Base-by-base conservation (phyloP, 2,329 filamentous ascomycete species). In the Hymenoscyphus salicellus region DNA sequence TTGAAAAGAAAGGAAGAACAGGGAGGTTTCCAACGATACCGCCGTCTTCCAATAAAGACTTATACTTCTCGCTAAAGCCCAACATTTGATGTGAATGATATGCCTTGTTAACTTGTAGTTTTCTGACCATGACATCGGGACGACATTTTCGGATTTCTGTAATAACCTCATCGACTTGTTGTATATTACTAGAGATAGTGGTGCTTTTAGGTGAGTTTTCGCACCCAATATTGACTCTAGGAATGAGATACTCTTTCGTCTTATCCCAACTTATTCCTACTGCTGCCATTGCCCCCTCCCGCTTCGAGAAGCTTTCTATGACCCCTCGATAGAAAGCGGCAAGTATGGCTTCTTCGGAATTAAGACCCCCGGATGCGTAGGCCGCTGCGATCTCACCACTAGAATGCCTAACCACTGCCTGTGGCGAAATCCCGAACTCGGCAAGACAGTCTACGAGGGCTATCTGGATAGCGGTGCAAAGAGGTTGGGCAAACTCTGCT, bases 381-480 rank as follows among this genome's bases (percentile, higher is more conserved):
- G 81, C 79, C 1, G 81, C 81, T 1, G 72, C 80, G 38, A 83
- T 82, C 63, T 83, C 81, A 6, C 81, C 81, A 38, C 73, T 77
- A 0, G 79, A 82, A 68, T 83, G 81, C 1, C 81, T 79, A 3
- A 77, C 72, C 0, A 80, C 78, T 1, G 72, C 75, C 0, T 65
- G 52, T 0, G 79, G 77, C 2, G 61, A 68, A 26, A 83, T 71
- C 1, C 75, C 76, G 74, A 77, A 81, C 1, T 77, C 76, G 20
- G 75, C 33, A 0, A 84, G 73, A 2, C 83, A 73, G 11, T 79
- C 73, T 0, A 80, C 77, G 1, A 84, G 68, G 0, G 76, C 67
- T 20, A 84, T 73, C 69, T 84, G 83, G 2, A 84, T 66, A 0
- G 81, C 79, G 0, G 80, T 81, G 64, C 77, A 80, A 73, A 78